Conservation (phyloP, 805 yeast species). For the Debaryomyces prosopidis region DNA sequence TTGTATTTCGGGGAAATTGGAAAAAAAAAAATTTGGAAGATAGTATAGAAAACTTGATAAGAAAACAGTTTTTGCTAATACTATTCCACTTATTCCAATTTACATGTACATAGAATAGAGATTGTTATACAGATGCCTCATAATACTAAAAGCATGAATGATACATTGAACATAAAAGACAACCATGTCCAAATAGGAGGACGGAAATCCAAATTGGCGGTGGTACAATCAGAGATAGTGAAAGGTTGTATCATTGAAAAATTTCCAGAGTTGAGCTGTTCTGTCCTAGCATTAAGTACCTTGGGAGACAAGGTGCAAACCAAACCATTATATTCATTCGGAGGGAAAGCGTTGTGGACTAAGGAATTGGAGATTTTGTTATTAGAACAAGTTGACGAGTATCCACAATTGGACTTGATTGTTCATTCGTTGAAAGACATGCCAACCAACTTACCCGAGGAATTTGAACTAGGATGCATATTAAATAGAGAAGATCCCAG, state of each 20-base stretch:
- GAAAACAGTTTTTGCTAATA: too few species aligned
- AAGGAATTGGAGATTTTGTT: constrained; percentile 85
- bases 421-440: constrained; percentile 92
- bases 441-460: constrained; percentile 90
- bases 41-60: too few species aligned
- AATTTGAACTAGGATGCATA: constrained; percentile 86
- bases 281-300: constrained; percentile 78
- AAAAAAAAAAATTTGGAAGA: too few species aligned
- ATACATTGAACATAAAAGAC: constrained; percentile 1
- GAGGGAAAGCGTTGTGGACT: constrained; percentile 97
- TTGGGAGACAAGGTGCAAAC: constrained; percentile 87
- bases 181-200: constrained; percentile 69
- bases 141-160: constrained; percentile 6
- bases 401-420: constrained; percentile 76
- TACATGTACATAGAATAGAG: neutral
- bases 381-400: constrained; percentile 58
- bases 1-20: too few species aligned
- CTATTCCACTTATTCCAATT: neutral
- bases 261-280: constrained; percentile 68
- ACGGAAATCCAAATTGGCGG: constrained; percentile 84
- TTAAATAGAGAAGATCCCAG: constrained; percentile 88
- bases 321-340: constrained; percentile 89
- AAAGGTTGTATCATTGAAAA: constrained; percentile 55
- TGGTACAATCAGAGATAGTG: constrained; percentile 78
- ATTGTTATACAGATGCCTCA: constrained; percentile 4